Evolutionary conservation across 176 grass and related monocot species (phyloP).

Genomic region (Aegilops sharonensis): DNA sequence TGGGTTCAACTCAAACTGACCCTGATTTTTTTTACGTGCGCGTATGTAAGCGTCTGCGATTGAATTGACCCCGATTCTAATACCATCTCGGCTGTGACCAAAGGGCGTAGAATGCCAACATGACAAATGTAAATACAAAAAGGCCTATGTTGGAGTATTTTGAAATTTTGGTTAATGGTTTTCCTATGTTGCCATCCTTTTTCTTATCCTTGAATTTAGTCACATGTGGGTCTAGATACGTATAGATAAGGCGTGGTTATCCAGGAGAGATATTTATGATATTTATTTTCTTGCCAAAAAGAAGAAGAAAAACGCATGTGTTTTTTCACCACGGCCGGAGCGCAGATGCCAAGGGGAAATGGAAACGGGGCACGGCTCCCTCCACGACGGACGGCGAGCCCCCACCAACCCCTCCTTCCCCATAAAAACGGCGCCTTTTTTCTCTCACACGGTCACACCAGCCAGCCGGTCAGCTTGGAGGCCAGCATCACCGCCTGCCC

Average conservation of each 20-base stretch:
- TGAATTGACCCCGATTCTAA: too few relatives aligned
- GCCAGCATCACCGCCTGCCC: too few relatives aligned
- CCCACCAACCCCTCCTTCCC: not conserved
- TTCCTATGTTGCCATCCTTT: not conserved
- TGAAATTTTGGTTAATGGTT: too few relatives aligned
- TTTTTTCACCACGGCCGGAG: not conserved
- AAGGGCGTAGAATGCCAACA: too few relatives aligned
- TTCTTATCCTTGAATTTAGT: not conserved
- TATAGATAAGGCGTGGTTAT: not conserved
- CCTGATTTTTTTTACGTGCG: too few relatives aligned
- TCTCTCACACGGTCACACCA: not conserved
- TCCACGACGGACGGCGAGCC: slow-evolving; percentile 8
- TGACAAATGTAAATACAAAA: not conserved
- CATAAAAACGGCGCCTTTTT: slow-evolving; percentile 9
- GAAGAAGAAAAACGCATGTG: not conserved
- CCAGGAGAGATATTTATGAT: too few relatives aligned
- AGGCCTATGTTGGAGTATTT: too few relatives aligned
- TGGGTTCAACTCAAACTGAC: not conserved
- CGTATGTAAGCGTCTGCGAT: too few relatives aligned
- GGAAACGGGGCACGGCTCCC: too few relatives aligned
- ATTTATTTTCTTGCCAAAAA: too few relatives aligned
- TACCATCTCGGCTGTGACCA: too few relatives aligned
- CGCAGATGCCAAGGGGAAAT: too few relatives aligned
- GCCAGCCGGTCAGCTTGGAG: not conserved
- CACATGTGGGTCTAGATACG: not conserved